Conservation (phyloP, 1,139 yeast genomes). For the Geotrichum reessii region DNA sequence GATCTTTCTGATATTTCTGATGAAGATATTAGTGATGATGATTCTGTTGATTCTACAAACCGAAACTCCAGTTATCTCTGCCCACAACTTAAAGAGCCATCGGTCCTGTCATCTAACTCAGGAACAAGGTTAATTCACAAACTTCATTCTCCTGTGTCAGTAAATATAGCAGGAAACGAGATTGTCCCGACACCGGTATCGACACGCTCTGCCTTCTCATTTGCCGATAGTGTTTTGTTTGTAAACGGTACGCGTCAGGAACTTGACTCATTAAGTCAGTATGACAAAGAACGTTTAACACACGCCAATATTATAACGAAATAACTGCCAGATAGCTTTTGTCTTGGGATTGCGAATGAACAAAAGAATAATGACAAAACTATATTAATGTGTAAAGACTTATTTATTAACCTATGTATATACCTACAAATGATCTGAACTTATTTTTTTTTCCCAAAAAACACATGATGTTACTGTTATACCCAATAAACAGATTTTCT, state of each 20-base stretch:
- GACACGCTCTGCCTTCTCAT: not conserved
- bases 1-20: not conserved
- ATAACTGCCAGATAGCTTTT: too few species aligned
- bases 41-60: not conserved
- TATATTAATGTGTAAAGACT: too few species aligned
- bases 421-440: too few species aligned
- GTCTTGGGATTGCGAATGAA: too few species aligned
- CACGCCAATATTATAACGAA: not conserved
- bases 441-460: too few species aligned
- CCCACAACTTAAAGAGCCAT: not conserved
- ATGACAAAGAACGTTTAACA: not conserved
- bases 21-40: not conserved
- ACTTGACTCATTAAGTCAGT: not conserved
- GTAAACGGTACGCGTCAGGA: not conserved
- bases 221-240: not conserved
- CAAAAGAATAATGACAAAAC: too few species aligned
- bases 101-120: not conserved
- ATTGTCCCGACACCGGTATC: not conserved
- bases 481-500: too few species aligned
- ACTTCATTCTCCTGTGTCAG: too few species aligned
- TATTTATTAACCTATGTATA: too few species aligned
- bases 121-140: not conserved
- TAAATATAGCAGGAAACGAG: not conserved
- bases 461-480: too few species aligned
- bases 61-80: not conserved